Percentiles rank a stretch among this genome's conserved stretches.
These are phyloP conservation scores for Bruguiera parviflora DNA, from an alignment of 345 rosid genomes.

Conservation along the genomic window DNA sequence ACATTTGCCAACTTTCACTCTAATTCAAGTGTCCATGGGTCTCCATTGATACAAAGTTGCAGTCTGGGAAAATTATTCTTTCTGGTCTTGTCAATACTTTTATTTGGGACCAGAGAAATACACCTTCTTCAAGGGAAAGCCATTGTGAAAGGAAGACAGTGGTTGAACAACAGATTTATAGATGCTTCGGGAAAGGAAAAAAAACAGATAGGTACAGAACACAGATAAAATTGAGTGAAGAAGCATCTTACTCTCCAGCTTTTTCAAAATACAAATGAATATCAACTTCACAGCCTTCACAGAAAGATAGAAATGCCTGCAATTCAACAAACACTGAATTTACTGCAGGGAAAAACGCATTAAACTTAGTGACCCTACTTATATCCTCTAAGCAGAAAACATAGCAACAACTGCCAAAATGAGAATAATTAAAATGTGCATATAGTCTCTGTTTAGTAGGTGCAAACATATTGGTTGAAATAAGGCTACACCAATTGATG, in stretches of 20 bases:
- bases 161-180: constrained; percentile 10
- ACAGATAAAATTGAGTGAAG: neutral
- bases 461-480: too few species aligned
- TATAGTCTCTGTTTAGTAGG: neutral
- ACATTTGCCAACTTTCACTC: too few species aligned
- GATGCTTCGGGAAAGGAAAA: constrained; percentile 6
- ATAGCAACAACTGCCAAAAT: neutral
- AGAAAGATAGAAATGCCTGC: constrained; percentile 88
- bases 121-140: too few species aligned
- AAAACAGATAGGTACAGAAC: neutral
- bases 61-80: neutral
- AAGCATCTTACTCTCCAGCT: constrained; percentile 82
- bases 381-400: neutral
- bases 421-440: neutral
- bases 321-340: constrained; percentile 6
- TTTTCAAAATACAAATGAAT: constrained; percentile 78
- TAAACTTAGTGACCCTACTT: neutral
- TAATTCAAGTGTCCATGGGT: too few species aligned
- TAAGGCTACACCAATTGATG: neutral
- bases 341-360: neutral
- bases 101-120: constrained; percentile 1
- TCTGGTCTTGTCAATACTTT: neutral
- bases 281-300: constrained; percentile 89
- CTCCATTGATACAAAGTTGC: neutral
- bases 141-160: neutral